These are phyloP conservation scores for Backusella psychrophila DNA, from an alignment of 192 early-diverging fungal species.

Conservation along the genomic window DNA sequence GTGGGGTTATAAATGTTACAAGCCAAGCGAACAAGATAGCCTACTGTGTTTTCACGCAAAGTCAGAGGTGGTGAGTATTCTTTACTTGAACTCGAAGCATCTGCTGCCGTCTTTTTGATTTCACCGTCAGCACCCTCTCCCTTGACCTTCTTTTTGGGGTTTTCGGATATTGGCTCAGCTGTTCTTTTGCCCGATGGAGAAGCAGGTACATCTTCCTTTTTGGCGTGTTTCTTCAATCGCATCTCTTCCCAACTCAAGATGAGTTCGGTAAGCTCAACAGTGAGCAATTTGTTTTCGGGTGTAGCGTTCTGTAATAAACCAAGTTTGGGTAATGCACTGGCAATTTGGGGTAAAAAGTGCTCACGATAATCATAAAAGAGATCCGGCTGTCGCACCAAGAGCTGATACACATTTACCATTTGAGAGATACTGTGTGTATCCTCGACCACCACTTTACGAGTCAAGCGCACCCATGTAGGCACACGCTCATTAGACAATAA, in stretches of 20 bases:
- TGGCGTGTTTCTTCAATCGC: conserved; percentile 40
- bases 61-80: conserved; percentile 48
- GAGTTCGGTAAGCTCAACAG: conserved; percentile 88
- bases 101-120: conserved; percentile 12
- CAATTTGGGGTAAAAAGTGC: conserved; percentile 89
- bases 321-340: conserved; percentile 82
- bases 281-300: conserved; percentile 79
- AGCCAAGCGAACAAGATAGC: conserved; percentile 66
- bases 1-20: conserved; percentile 55
- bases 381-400: conserved; percentile 84
- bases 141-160: conserved; percentile 29
- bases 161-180: conserved; percentile 1
- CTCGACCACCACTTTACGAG: conserved; percentile 86
- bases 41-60: conserved; percentile 56
- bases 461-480: conserved; percentile 87
- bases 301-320: conserved; percentile 84
- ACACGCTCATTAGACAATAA: conserved; percentile 39
- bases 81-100: conserved; percentile 11
- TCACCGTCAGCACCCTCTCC: conserved; percentile 31
- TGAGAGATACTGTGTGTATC: conserved; percentile 91
- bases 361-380: conserved; percentile 88
- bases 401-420: conserved; percentile 88
- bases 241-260: conserved; percentile 88
- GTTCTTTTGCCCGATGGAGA: conserved; percentile 13
- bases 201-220: conserved; percentile 12